Percentiles rank a stretch among this genome's conserved stretches.
These are phyloP conservation scores for Dioszegia crocea DNA, from an alignment of 768 basidiomycete genomes.

Conservation along the genomic window DNA sequence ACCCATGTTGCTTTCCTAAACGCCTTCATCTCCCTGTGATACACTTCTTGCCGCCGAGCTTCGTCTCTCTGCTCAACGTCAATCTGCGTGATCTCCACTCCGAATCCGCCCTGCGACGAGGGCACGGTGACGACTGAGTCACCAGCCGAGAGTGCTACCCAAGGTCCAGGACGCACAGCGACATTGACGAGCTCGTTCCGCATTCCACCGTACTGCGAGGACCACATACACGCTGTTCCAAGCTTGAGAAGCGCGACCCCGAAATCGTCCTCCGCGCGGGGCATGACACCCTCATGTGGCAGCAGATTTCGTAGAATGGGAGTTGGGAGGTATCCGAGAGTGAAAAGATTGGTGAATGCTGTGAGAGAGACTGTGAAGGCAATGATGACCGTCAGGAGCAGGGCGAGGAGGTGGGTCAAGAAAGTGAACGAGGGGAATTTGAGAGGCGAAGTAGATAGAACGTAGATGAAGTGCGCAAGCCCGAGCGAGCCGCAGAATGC, in stretches of 20 bases:
- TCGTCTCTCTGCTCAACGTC: conserved; percentile 23
- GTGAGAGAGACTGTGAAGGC: conserved; percentile 27
- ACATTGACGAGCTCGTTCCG: conserved; percentile 35
- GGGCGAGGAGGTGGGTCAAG: conserved; percentile 41
- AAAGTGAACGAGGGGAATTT: conserved; percentile 46
- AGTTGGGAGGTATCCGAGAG: conserved; percentile 40
- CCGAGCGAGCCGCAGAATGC: conserved; percentile 37
- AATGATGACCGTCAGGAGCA: conserved; percentile 34
- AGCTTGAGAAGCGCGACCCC: conserved; percentile 41
- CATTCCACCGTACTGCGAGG: conserved; percentile 40
- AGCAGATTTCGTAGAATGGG: conserved; percentile 31
- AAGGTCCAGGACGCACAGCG: conserved; percentile 24
- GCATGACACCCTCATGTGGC: conserved; percentile 37
- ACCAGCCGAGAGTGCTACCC: conserved; percentile 27
- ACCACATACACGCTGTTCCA: conserved; percentile 41
- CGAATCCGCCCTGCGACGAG: conserved; percentile 23
- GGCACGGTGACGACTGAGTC: conserved; percentile 18
- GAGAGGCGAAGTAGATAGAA: conserved; percentile 35
- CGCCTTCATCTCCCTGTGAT: conserved; percentile 20
- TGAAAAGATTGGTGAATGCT: conserved; percentile 37
- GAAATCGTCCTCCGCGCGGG: conserved; percentile 38
- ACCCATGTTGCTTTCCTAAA: conserved; percentile 24
- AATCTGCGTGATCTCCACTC: conserved; percentile 37
- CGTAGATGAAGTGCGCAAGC: conserved; percentile 38
- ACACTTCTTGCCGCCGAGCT: not conserved